Percentiles rank a stretch among this genome's conserved stretches.
Conservation (phyloP, 2,329 filamentous ascomycete species). For the Elsinoe necatrix region DNA sequence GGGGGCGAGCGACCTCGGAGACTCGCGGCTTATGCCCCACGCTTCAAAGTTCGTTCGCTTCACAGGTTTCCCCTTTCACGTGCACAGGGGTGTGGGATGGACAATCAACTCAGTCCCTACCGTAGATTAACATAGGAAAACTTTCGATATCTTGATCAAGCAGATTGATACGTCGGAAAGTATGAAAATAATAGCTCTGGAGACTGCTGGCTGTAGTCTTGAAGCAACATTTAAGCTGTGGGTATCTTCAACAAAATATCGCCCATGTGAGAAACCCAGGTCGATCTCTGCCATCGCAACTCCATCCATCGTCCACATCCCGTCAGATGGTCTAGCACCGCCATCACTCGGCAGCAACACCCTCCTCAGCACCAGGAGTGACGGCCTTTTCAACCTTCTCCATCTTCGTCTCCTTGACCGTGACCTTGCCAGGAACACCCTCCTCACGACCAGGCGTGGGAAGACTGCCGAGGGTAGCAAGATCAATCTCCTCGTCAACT, state of each 20-base stretch:
- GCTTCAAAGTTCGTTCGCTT: neutral
- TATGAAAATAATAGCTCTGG: neutral
- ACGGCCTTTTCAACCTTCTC: neutral
- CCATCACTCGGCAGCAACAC: neutral
- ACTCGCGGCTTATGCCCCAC: neutral
- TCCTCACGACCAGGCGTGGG: neutral
- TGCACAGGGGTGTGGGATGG: neutral
- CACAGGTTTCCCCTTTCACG: neutral
- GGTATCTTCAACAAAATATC: neutral
- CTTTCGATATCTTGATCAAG: neutral
- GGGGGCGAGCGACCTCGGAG: neutral
- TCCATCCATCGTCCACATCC: neutral
- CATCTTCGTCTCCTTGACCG: neutral
- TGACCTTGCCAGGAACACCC: neutral
- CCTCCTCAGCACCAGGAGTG: constrained; percentile 2
- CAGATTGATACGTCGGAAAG: neutral
- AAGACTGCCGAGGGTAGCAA: neutral
- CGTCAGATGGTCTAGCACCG: neutral
- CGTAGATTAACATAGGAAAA: too few species aligned
- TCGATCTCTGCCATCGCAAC: neutral
- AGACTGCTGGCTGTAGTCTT: neutral
- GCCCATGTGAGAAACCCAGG: neutral
- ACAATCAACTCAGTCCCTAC: too few species aligned
- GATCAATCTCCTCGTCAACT: neutral
- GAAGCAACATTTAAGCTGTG: neutral